Base-by-base conservation (phyloP, 169 alveolate species). In the Babesia ovata region DNA sequence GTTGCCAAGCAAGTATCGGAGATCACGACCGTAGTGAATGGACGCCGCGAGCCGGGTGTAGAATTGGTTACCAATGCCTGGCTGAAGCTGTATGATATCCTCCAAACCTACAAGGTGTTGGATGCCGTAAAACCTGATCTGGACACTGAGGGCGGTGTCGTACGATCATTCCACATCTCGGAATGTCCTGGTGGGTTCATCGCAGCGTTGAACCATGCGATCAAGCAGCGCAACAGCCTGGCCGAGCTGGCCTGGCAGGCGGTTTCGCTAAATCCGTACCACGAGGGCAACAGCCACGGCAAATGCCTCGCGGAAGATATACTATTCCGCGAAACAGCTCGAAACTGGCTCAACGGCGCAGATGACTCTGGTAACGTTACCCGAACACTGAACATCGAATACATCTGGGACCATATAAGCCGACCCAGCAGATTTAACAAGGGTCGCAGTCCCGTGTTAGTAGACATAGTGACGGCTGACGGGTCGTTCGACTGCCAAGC, bases 181-280 rank as follows among this genome's bases (percentile, higher is more conserved):
- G 93, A 88, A 48, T 88, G 93, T 73, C 93, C 93, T 0, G 93
- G 93, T 14, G 92, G 85, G 10, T 88, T 88, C 57, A 86, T 88
- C 46, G 79, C 93, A n/a, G 91, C 93, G 16, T 57, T 88, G 48
- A 88, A 88, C 46, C 93, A 88, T 50, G 67, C 78, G 36, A 28
- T 88, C 21, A 79, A 88, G 52, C 69, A 63, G 28, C 66, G 45
- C 56, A 88, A 88, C 65, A 81, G 88, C 70, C 52, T 63, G 46
- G 69, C 86, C 11, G 81, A 88, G 21, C 52, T 86, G 71, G 62
- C 70, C 19, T 88, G 93, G 93, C 59, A 49, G 56, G 93, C 93
- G 21, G 87, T 82, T n/a, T 88, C 93, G 44, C 76, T 88, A 54
- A 88, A 88, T 70, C 93, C 93, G 4, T 88, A 88, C 63, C 85